Percentiles rank a stretch among this genome's conserved stretches.
Evolutionary conservation across 2,329 filamentous ascomycete genomes (phyloP).

Genomic region (Verticillium tricorpus): DNA sequence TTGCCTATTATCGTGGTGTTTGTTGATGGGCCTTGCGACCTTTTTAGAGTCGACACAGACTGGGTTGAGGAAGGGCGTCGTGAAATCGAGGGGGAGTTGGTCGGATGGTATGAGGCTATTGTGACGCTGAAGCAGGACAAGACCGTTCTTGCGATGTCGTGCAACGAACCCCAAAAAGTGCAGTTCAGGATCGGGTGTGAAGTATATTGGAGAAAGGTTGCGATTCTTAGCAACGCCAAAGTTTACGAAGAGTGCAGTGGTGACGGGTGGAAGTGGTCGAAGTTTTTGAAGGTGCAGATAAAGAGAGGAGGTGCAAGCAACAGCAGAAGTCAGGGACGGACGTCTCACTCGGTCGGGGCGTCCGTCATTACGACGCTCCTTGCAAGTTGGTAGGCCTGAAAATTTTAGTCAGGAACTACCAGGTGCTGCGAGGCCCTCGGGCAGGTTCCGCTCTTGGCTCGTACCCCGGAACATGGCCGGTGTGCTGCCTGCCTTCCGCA

Average conservation of each 20-base stretch:
- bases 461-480: background rate
- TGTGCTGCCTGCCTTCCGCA: too few species aligned
- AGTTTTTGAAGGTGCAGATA: background rate
- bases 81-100: background rate
- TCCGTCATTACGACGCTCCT: background rate
- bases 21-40: constrained; percentile 10
- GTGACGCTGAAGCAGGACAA: background rate
- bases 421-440: background rate
- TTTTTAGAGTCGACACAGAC: background rate
- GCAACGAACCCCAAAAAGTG: too few species aligned
- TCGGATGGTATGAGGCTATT: background rate
- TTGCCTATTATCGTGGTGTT: constrained; percentile 6
- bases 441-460: background rate
- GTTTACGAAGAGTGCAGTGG: background rate
- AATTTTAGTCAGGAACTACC: background rate
- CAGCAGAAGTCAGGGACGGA: background rate
- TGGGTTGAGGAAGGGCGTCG: background rate
- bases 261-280: background rate
- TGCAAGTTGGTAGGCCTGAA: background rate
- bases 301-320: background rate
- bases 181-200: too few species aligned
- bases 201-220: background rate
- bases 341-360: background rate
- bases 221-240: background rate
- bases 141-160: background rate